These are phyloP conservation scores for Taphrina confusa DNA, from an alignment of 1,139 yeast species.

Conservation along the genomic window DNA sequence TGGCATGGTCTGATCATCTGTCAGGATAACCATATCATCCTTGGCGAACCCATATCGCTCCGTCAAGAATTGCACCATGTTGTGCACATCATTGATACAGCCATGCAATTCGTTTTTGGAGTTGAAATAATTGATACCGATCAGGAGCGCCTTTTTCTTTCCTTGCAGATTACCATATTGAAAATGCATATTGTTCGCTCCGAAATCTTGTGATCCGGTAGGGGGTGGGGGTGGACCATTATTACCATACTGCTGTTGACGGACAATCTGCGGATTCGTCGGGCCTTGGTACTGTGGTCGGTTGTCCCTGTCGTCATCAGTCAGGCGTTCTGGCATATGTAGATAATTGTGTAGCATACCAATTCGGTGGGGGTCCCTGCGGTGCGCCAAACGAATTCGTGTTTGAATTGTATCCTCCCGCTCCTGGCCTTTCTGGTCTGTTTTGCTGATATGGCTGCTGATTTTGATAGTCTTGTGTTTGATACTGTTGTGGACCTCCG, in stretches of 20 bases:
- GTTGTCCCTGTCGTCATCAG: slow-evolving; percentile 5
- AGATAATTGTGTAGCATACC: slow-evolving; percentile 1
- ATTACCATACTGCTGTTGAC: not conserved
- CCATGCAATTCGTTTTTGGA: slow-evolving; percentile 71
- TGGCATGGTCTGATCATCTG: slow-evolving; percentile 72
- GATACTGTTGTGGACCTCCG: slow-evolving; percentile 18
- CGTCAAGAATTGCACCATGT: slow-evolving; percentile 49
- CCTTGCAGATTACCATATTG: slow-evolving; percentile 80
- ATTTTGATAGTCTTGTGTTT: slow-evolving; percentile 6
- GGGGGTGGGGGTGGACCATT: slow-evolving; percentile 1
- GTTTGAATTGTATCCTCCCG: slow-evolving; percentile 33
- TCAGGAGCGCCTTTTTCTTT: slow-evolving; percentile 71
- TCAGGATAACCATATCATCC: slow-evolving; percentile 71
- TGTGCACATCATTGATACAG: slow-evolving; percentile 71
- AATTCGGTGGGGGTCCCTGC: slow-evolving; percentile 32
- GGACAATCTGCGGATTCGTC: slow-evolving; percentile 20
- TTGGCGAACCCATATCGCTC: slow-evolving; percentile 64
- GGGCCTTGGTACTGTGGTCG: slow-evolving; percentile 24
- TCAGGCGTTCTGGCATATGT: not conserved
- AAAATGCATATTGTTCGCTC: slow-evolving; percentile 45
- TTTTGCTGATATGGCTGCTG: slow-evolving; percentile 23
- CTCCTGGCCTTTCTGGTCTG: slow-evolving; percentile 14
- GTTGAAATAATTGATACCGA: slow-evolving; percentile 87
- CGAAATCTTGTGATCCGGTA: slow-evolving; percentile 17
- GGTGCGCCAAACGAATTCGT: slow-evolving; percentile 23